phyloP scores from a whole-genome alignment of 2,329 filamentous ascomycete genomes.

The Penicillium hesseltinei region DNA sequence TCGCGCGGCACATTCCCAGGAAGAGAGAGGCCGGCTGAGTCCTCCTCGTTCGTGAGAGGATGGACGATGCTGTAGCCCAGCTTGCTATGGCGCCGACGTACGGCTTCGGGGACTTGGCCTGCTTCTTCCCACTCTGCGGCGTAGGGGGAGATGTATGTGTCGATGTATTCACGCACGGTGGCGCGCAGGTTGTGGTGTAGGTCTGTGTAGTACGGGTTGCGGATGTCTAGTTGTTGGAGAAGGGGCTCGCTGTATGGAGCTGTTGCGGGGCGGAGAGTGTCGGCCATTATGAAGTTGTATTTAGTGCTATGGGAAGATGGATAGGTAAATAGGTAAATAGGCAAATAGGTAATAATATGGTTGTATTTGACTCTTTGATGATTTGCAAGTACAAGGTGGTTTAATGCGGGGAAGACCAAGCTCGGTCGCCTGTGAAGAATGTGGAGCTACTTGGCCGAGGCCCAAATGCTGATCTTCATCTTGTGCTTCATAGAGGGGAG shows the following conservation, averaged over 20 bases:
- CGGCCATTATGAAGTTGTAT: slow-evolving; percentile 15
- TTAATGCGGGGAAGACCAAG: slow-evolving; percentile 14
- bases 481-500: slow-evolving; percentile 8
- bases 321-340: neutral
- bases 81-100: slow-evolving; percentile 38
- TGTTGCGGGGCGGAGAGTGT: slow-evolving; percentile 24
- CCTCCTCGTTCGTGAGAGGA: slow-evolving; percentile 37
- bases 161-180: slow-evolving; percentile 58
- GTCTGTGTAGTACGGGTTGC: slow-evolving; percentile 59
- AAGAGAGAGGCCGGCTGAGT: slow-evolving; percentile 41
- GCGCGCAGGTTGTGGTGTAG: slow-evolving; percentile 60
- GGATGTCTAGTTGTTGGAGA: slow-evolving; percentile 47
- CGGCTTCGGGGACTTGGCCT: slow-evolving; percentile 50
- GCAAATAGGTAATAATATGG: neutral
- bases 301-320: neutral
- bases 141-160: slow-evolving; percentile 57
- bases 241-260: slow-evolving; percentile 43
- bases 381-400: neutral
- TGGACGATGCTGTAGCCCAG: slow-evolving; percentile 42
- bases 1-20: slow-evolving; percentile 48
- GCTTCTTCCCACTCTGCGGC: slow-evolving; percentile 64
- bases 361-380: neutral
- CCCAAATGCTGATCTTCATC: slow-evolving; percentile 11
- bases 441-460: slow-evolving; percentile 17
- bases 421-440: slow-evolving; percentile 14